Evolutionary conservation across 2,329 filamentous ascomycete genomes (phyloP), one percentile per base, ranked within the genome.

Genomic region (Keithomyces neogunnii): DNA sequence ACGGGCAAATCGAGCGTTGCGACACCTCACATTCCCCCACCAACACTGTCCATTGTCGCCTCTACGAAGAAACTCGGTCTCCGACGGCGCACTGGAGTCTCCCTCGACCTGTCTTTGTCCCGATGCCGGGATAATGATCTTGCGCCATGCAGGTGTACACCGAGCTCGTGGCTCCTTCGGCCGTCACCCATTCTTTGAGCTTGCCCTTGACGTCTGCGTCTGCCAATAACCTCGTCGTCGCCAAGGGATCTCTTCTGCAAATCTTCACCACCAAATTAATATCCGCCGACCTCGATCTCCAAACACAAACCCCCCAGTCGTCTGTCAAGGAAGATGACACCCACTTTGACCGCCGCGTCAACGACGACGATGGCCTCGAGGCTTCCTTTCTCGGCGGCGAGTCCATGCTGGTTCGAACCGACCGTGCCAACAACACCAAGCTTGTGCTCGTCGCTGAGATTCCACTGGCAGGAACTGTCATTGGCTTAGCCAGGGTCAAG

Each of bases 101-200:
- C 39, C n/a, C n/a, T 48, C 42, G 31, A 39, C 40, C 11, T 40
- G 44, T 40, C 35, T 48, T 45, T 36, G 26, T 28, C 44, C 51
- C 54, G 52, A 52, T 51, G 51, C 56, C 49, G 57, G 56, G 62
- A 66, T 58, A 62, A 70, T 70, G 69, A 59, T 63, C 57, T 60
- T 61, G 66, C 63, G 56, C 58, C 59, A 97, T 97, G 92, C 92
- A 97, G 81, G 95, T 89, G 77, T 97, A 97, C 73, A 91, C 89
- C 65, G 93, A 99, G 78, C 78, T 99, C 68, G 84, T 89, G 68
- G 88, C 92, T 74, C 91, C 93, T 50, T 95, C 91, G 67, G 91
- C 91, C 67, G 90, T 97, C 71, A 91, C 89, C 63, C 87, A 96
- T 73, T 89, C 91, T 57, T 73, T 96, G 63, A 80, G 77, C 54